Conservation (phyloP, 2,329 filamentous ascomycete genomes). For the Fonsecaea nubica region DNA sequence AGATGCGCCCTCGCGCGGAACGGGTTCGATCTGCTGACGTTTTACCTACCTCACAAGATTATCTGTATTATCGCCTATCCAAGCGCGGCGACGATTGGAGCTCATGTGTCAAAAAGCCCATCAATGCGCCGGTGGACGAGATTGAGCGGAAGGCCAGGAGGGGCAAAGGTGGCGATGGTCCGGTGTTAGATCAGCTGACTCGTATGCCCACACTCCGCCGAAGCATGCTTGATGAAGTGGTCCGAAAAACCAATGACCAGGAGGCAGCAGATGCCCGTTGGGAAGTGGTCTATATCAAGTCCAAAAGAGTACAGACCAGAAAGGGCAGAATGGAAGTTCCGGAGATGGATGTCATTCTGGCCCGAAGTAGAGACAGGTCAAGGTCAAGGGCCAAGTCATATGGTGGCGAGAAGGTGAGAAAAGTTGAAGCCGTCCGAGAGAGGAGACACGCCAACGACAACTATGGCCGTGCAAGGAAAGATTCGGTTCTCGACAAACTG, state of each 20-base stretch:
- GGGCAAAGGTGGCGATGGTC: constrained; percentile 26
- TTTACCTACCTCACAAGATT: constrained; percentile 27
- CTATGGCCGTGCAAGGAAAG: constrained; percentile 29
- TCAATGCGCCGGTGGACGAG: constrained; percentile 28
- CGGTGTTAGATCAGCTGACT: constrained; percentile 30
- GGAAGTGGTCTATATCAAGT: constrained; percentile 35
- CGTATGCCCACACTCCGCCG: constrained; percentile 30
- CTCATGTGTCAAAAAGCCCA: constrained; percentile 20
- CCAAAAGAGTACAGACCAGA: constrained; percentile 25
- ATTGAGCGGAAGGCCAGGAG: constrained; percentile 33
- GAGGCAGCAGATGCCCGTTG: constrained; percentile 30
- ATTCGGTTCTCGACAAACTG: constrained; percentile 33
- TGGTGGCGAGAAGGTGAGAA: constrained; percentile 22
- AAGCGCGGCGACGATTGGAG: constrained; percentile 35
- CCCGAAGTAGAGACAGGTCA: constrained; percentile 18
- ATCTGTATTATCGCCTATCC: constrained; percentile 32
- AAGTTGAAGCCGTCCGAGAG: constrained; percentile 21
- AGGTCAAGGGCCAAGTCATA: constrained; percentile 24
- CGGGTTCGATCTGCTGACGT: constrained; percentile 16
- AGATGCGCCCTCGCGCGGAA: constrained; percentile 23
- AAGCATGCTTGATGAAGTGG: constrained; percentile 27
- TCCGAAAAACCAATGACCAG: constrained; percentile 26
- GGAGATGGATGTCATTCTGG: constrained; percentile 37
- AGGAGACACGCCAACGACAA: constrained; percentile 26
- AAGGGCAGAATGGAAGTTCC: constrained; percentile 27